Evolutionary conservation across 345 rosid species (phyloP).

Genomic region (Psidium guajava): DNA sequence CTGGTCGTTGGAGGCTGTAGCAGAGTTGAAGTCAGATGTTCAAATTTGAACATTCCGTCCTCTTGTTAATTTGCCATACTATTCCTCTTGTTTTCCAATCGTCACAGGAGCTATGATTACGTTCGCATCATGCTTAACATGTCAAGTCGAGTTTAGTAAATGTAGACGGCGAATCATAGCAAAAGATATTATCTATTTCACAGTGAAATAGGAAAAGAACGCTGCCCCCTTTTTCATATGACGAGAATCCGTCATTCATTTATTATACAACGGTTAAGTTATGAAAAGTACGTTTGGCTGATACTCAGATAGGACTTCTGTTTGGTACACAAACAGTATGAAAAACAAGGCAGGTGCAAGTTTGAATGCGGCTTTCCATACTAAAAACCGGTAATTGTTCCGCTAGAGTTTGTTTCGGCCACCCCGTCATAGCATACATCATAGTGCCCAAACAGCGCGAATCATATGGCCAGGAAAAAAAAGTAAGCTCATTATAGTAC

Average conservation of each 20-base stretch:
- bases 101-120: neutral
- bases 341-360: too few species aligned
- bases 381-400: too few species aligned
- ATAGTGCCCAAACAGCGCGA: neutral
- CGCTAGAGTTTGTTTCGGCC: neutral
- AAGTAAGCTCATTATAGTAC: neutral
- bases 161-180: too few species aligned
- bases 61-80: neutral
- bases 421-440: neutral
- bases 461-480: neutral
- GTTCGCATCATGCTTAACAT: neutral
- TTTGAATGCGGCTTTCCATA: too few species aligned
- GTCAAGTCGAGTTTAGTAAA: neutral
- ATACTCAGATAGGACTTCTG: too few species aligned
- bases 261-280: too few species aligned
- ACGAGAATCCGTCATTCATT: neutral
- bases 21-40: neutral
- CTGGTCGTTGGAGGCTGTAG: neutral
- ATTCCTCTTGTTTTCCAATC: neutral
- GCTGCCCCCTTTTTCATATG: accelerated
- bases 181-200: too few species aligned
- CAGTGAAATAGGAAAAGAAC: neutral
- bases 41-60: neutral
- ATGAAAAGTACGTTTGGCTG: too few species aligned
- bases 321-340: too few species aligned